Conservation (phyloP, 1,139 yeast species). For the Diutina mesorugosa region DNA sequence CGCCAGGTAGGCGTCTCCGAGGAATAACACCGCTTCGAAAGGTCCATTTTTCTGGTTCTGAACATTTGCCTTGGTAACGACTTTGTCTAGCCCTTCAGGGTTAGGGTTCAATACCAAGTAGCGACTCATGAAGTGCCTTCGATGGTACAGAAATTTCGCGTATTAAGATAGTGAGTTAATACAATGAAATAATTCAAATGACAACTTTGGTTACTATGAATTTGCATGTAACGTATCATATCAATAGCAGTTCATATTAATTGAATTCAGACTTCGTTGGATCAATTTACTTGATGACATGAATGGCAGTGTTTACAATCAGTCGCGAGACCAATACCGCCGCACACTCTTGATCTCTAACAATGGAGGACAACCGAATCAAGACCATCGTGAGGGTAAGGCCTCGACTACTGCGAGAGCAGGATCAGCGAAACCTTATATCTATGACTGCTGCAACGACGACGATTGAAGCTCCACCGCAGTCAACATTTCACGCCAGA, state of each 20-base stretch:
- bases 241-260: no score
- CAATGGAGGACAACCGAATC: constrained; percentile 9
- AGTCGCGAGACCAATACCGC: neutral
- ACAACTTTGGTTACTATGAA: neutral
- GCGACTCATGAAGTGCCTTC: neutral
- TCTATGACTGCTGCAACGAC: constrained; percentile 16
- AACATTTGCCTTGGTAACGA: constrained; percentile 33
- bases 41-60: constrained; percentile 52
- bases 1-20: constrained; percentile 32
- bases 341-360: neutral
- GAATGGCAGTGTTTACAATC: neutral
- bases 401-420: constrained; percentile 27
- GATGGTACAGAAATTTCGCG: neutral
- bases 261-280: no score
- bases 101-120: constrained; percentile 37
- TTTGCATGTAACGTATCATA: neutral
- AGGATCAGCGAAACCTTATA: constrained; percentile 12
- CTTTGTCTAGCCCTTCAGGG: constrained; percentile 22
- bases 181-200: no score
- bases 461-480: neutral
- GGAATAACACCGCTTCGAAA: constrained; percentile 39
- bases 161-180: neutral
- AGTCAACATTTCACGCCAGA: neutral
- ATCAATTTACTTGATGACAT: no score
- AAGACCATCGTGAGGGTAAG: constrained; percentile 35